These are phyloP conservation scores for Penicillium sp. DNA, from an alignment of 2,329 filamentous ascomycete genomes.

Conservation along the genomic window DNA sequence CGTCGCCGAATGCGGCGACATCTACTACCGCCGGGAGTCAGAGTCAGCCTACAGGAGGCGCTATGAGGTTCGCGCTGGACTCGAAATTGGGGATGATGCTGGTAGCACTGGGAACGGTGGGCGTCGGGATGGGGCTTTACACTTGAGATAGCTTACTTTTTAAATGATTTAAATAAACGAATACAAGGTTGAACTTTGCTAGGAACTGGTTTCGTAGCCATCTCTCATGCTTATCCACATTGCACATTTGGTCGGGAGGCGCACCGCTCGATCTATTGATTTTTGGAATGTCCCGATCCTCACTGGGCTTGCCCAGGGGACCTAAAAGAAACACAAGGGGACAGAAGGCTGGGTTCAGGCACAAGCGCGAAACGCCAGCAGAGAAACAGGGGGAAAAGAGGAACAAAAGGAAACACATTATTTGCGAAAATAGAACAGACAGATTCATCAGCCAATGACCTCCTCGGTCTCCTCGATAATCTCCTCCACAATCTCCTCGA, in stretches of 20 bases:
- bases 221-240: slow-evolving; percentile 33
- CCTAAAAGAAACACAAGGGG: slow-evolving; percentile 30
- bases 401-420: slow-evolving; percentile 32
- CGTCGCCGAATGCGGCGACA: slow-evolving; percentile 14
- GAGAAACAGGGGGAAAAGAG: slow-evolving; percentile 25
- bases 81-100: slow-evolving; percentile 9
- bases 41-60: slow-evolving; percentile 8
- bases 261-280: slow-evolving; percentile 27
- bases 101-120: slow-evolving; percentile 11
- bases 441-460: slow-evolving; percentile 49
- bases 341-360: slow-evolving; percentile 25
- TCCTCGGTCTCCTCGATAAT: slow-evolving; percentile 82
- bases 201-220: slow-evolving; percentile 25
- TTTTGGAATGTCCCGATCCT: slow-evolving; percentile 28
- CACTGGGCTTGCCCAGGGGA: slow-evolving; percentile 19
- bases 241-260: slow-evolving; percentile 25
- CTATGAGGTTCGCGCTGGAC: slow-evolving; percentile 1
- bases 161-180: neutral
- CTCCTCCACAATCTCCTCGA: slow-evolving; percentile 87
- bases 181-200: slow-evolving; percentile 9
- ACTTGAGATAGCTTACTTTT: neutral
- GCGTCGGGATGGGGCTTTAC: slow-evolving; percentile 17
- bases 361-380: slow-evolving; percentile 23
- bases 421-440: slow-evolving; percentile 28
- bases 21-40: neutral